Percentiles rank a stretch among this genome's conserved stretches.
Conservation (phyloP, 352 stramenopile species). For the Thalassiosira hispida region DNA sequence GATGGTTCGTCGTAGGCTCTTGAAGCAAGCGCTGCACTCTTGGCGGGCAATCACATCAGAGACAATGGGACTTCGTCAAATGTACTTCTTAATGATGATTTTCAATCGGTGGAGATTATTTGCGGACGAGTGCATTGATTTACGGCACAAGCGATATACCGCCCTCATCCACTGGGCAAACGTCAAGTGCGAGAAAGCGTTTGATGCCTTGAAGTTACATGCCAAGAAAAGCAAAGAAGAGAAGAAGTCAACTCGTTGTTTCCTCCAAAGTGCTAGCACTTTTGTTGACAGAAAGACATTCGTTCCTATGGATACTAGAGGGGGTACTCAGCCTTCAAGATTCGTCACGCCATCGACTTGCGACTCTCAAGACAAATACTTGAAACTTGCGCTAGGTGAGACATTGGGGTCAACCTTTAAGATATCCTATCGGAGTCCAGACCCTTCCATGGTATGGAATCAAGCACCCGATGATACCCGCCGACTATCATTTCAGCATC, state of each 20-base stretch:
- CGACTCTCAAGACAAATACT: background rate
- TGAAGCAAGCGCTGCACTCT: slow-evolving; percentile 12
- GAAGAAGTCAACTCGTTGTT: background rate
- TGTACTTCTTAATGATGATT: slow-evolving; percentile 51
- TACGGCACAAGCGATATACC: slow-evolving; percentile 12
- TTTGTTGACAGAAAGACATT: background rate
- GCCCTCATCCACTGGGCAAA: slow-evolving; percentile 50
- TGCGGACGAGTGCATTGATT: slow-evolving; percentile 29
- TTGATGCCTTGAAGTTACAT: slow-evolving; percentile 29
- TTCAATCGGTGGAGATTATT: slow-evolving; percentile 45
- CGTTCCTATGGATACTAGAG: too few relatives aligned
- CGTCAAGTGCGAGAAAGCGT: slow-evolving; percentile 11
- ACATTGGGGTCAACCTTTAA: too few relatives aligned
- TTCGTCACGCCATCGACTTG: background rate
- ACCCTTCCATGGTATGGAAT: slow-evolving; percentile 6
- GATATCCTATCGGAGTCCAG: too few relatives aligned
- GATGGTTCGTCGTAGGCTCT: background rate
- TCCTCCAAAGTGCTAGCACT: background rate
- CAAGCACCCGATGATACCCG: background rate
- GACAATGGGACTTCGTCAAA: slow-evolving; percentile 10
- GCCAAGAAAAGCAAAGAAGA: slow-evolving; percentile 21
- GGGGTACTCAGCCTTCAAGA: background rate
- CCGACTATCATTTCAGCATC: background rate
- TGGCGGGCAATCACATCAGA: slow-evolving; percentile 18
- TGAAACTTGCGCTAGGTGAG: too few relatives aligned